phyloP scores from a whole-genome alignment of 768 basidiomycete species.

The Suillus subaureus region DNA sequence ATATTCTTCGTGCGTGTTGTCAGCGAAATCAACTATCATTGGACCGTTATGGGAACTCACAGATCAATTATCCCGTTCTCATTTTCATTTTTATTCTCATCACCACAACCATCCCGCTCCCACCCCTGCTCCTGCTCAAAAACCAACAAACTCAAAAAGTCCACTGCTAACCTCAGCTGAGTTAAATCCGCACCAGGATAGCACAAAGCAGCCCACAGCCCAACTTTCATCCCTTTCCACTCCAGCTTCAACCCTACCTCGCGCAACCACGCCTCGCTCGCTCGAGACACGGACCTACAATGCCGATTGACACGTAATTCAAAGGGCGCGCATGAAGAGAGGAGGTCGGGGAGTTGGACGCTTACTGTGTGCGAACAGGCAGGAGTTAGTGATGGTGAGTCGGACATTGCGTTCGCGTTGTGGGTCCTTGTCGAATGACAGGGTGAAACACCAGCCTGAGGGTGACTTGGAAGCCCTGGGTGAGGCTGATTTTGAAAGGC shows the following conservation, averaged over 20 bases:
- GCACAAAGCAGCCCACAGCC: conserved; percentile 59
- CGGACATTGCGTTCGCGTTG: neutral
- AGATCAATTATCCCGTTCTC: conserved; percentile 18
- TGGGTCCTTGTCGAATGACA: neutral
- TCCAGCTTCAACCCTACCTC: conserved; percentile 22
- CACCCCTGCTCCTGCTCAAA: conserved; percentile 23
- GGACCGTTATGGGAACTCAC: conserved; percentile 20
- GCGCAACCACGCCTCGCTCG: conserved; percentile 32
- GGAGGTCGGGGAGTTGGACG: conserved; percentile 33
- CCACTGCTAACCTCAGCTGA: conserved; percentile 54
- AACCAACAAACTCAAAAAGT: conserved; percentile 49
- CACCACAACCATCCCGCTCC: neutral
- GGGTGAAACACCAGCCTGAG: too few species aligned
- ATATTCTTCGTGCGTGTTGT: conserved; percentile 33
- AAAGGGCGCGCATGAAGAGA: conserved; percentile 26
- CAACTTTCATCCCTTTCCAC: conserved; percentile 39
- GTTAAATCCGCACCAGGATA: conserved; percentile 59
- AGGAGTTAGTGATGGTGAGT: neutral
- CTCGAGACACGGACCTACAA: conserved; percentile 28
- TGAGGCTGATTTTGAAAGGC: neutral
- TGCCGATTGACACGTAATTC: conserved; percentile 32
- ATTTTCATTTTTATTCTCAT: conserved; percentile 17
- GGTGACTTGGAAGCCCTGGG: too few species aligned
- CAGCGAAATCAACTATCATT: conserved; percentile 10
- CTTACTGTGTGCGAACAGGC: conserved; percentile 19